Percentiles rank a stretch among this genome's conserved stretches.
Conservation (phyloP, 257 asterid genomes). For the Penstemon eatonii region DNA sequence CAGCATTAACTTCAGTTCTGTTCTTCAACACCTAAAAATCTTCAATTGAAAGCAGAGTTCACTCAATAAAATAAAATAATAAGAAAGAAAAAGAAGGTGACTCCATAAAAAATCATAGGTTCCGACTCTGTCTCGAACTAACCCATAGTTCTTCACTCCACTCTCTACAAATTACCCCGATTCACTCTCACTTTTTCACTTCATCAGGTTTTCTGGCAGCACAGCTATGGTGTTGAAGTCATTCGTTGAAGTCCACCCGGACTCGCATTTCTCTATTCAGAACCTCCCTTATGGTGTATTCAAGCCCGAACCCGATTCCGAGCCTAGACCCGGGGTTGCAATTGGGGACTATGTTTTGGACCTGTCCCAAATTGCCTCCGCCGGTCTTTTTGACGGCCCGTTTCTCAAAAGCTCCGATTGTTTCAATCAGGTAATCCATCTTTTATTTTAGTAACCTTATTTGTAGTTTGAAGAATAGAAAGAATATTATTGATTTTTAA, state of each 20-base stretch:
- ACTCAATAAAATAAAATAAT: too few relatives aligned
- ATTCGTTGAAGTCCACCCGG: slow-evolving; percentile 69
- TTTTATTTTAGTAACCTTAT: background rate
- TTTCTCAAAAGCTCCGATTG: slow-evolving; percentile 61
- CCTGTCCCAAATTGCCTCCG: slow-evolving; percentile 60
- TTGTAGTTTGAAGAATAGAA: background rate
- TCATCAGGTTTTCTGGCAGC: background rate
- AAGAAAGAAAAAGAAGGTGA: too few relatives aligned
- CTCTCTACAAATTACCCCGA: background rate
- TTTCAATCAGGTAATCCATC: slow-evolving; percentile 61
- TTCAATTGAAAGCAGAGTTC: too few relatives aligned
- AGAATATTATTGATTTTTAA: background rate
- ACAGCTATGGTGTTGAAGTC: slow-evolving; percentile 64
- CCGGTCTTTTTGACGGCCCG: slow-evolving; percentile 83
- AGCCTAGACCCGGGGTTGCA: slow-evolving; percentile 81
- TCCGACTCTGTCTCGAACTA: background rate
- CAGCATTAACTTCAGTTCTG: too few relatives aligned
- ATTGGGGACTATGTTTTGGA: slow-evolving; percentile 80
- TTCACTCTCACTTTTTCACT: background rate
- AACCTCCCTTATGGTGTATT: slow-evolving; percentile 96
- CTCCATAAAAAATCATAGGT: too few relatives aligned
- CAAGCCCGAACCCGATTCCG: slow-evolving; percentile 52
- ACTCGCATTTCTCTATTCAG: slow-evolving; percentile 92
- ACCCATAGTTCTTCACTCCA: background rate
- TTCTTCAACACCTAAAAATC: too few relatives aligned